These are phyloP conservation scores for Saccharomycopsis babjevae DNA, from an alignment of 805 yeast species.

Conservation along the genomic window DNA sequence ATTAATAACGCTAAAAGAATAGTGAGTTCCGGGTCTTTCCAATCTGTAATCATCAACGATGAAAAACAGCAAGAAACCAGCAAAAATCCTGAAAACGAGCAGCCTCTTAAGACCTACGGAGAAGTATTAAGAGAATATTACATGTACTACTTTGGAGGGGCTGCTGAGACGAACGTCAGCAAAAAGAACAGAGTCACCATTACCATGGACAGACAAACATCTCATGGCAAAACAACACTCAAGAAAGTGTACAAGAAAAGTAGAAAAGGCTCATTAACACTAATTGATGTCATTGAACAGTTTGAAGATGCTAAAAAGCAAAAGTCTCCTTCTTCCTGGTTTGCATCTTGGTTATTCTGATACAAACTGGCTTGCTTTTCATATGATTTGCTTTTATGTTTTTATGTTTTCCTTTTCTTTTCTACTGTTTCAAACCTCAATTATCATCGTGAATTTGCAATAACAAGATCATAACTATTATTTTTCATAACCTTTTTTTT, in stretches of 20 bases:
- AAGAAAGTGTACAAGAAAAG: conserved; percentile 7
- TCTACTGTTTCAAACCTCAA: neutral
- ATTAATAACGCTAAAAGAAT: neutral
- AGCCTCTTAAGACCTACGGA: neutral
- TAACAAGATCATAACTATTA: neutral
- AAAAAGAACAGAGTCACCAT: neutral
- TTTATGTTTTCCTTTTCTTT: neutral
- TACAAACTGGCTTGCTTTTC: too few species aligned
- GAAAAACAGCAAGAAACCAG: neutral
- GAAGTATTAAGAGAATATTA: neutral
- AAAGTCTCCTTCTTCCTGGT: neutral
- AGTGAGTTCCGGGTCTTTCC: neutral
- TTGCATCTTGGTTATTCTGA: neutral
- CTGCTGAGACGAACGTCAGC: neutral
- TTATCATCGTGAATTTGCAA: too few species aligned
- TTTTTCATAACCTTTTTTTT: neutral
- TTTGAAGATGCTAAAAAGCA: neutral
- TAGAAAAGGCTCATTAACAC: conserved; percentile 1
- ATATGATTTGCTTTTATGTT: too few species aligned
- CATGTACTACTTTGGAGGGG: neutral
- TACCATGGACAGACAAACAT: neutral
- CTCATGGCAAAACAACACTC: neutral
- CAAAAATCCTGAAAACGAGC: neutral
- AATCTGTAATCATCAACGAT: neutral
- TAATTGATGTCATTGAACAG: neutral